Evolutionary conservation across 306 rosid species (phyloP).

Genomic region (Vigna hirtella): DNA sequence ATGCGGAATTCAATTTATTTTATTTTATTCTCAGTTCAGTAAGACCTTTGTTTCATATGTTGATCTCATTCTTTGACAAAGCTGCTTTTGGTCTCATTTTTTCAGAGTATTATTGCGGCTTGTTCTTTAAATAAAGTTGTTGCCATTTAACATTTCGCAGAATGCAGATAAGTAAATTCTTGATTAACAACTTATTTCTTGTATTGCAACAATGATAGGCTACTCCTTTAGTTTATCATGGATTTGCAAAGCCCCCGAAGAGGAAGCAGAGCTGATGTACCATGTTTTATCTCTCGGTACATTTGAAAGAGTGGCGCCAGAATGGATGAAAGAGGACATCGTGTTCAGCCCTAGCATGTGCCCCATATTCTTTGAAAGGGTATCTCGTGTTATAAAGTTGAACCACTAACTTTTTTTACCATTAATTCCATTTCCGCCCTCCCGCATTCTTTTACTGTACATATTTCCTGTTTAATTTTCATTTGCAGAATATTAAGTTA

Average conservation of each 20-base stretch:
- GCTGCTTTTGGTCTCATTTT: neutral
- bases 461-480: constrained; percentile 10
- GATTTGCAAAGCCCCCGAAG: constrained; percentile 51
- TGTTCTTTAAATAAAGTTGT: neutral
- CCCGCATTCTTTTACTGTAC: constrained; percentile 1
- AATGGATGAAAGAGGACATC: constrained; percentile 88
- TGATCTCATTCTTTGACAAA: neutral
- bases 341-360: constrained; percentile 85
- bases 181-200: constrained; percentile 19
- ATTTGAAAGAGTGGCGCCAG: constrained; percentile 85
- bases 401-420: constrained; percentile 28
- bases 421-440: neutral
- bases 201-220: constrained; percentile 57
- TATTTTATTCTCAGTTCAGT: neutral
- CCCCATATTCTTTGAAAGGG: constrained; percentile 74
- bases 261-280: constrained; percentile 69
- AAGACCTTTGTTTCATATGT: neutral
- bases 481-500: neutral
- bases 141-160: constrained; percentile 5
- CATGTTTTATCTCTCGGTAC: constrained; percentile 69
- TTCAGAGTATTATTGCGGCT: neutral
- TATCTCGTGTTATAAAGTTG: constrained; percentile 69
- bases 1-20: neutral
- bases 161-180: neutral
- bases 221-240: constrained; percentile 83